Conservation (phyloP, 2,329 filamentous ascomycete species). For the Onygena corvina region DNA sequence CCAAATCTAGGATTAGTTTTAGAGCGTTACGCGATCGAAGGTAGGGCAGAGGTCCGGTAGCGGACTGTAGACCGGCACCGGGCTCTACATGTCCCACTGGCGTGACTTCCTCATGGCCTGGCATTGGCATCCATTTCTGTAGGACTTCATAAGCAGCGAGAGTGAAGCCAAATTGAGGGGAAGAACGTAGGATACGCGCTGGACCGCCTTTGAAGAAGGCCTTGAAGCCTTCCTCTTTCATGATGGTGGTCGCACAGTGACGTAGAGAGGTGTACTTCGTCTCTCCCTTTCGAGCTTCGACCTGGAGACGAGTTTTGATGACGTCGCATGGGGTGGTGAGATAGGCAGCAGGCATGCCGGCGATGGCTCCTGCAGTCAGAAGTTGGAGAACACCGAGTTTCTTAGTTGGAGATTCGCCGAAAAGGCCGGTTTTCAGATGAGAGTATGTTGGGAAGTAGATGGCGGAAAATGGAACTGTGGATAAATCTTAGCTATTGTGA, state of each 20-base stretch:
- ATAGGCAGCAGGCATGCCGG: conserved; percentile 84
- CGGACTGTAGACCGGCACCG: conserved; percentile 51
- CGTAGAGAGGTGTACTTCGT: conserved; percentile 73
- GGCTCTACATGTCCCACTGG: conserved; percentile 52
- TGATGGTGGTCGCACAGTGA: conserved; percentile 73
- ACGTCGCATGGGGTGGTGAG: conserved; percentile 96
- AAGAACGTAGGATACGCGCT: conserved; percentile 86
- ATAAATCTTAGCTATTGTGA: conserved; percentile 11
- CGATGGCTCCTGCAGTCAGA: conserved; percentile 85
- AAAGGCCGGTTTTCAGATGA: conserved; percentile 86
- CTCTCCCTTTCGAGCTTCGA: conserved; percentile 93
- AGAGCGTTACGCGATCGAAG: conserved; percentile 74
- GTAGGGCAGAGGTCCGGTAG: conserved; percentile 52
- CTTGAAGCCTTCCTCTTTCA: conserved; percentile 79
- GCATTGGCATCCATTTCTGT: conserved; percentile 67
- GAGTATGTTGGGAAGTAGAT: conserved; percentile 98
- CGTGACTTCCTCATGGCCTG: conserved; percentile 49
- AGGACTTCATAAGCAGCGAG: conserved; percentile 89
- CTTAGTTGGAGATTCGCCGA: conserved; percentile 77
- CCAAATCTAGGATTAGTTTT: conserved; percentile 89
- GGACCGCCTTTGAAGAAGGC: conserved; percentile 99
- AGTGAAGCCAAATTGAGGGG: conserved; percentile 95
- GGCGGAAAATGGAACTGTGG: conserved; percentile 75
- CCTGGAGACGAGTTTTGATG: conserved; percentile 96
- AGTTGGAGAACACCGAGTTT: conserved; percentile 85